These are phyloP conservation scores for Skeletonema potamos DNA, from an alignment of 108 stramenopile genomes.

Conservation along the genomic window DNA sequence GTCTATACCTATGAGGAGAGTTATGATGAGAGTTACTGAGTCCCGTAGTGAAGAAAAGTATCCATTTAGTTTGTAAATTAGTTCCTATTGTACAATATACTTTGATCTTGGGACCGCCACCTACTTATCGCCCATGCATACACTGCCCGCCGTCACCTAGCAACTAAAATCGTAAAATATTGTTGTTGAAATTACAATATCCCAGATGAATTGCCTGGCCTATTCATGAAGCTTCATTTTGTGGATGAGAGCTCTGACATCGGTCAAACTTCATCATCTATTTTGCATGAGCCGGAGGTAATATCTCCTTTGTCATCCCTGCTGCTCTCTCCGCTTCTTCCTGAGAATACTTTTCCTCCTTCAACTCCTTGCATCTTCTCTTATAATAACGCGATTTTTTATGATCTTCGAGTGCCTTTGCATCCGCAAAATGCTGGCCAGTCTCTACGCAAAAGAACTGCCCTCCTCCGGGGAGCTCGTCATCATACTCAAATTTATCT, in stretches of 20 bases:
- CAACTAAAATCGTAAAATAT: background rate
- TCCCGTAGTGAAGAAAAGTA: no score
- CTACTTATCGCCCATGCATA: no score
- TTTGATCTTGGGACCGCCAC: background rate
- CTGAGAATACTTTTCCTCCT: conserved; percentile 90
- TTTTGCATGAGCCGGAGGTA: conserved; percentile 82
- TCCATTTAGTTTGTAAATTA: background rate
- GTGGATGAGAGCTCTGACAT: background rate
- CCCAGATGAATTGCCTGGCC: background rate
- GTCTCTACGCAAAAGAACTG: conserved; percentile 98
- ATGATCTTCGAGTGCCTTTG: conserved; percentile 88
- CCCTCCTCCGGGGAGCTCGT: conserved; percentile 97
- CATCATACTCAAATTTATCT: conserved; percentile 83
- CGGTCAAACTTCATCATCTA: conserved; percentile 2
- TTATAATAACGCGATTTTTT: conserved; percentile 92
- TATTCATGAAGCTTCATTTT: background rate
- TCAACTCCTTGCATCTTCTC: conserved; percentile 83
- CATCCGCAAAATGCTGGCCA: conserved; percentile 92
- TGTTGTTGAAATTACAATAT: background rate
- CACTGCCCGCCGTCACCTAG: background rate
- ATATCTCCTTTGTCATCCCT: conserved; percentile 86
- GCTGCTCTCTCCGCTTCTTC: conserved; percentile 74
- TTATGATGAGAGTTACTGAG: no score
- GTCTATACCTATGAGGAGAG: background rate
- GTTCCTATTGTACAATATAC: background rate